Base-by-base conservation (phyloP, 441 rosid species). In the Theobroma grandiflorum region DNA sequence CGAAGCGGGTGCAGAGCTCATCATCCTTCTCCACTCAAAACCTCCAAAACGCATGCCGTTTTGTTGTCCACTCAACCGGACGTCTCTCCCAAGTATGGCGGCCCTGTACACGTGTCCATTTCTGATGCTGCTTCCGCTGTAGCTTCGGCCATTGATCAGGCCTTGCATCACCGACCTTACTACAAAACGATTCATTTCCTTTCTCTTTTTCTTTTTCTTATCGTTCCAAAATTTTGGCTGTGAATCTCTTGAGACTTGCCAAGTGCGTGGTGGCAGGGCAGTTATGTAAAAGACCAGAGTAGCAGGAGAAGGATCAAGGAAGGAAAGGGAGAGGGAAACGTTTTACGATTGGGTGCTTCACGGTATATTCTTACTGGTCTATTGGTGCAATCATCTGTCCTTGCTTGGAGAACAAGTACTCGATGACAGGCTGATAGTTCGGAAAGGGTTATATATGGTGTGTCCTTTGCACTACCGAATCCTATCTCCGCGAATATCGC, bases 11-110 rank as follows among this genome's bases (percentile, higher is more conserved):
- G 71, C 43, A 2, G 76, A 65, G 75, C 87, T 86, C 84, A 86
- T 76, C 88, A 79, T 85, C 78, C 85, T 86, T 80, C 83, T 68
- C 88, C 78, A 81, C 49, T 42, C 35, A 58, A 69, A 80, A 65
- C 4, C 79, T 3, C 74, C 82, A 12, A 55, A 50, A 14, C 72
- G 15, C 62, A 26, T 20, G n/a, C 76, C 77, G 53, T 42, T 66
- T 16, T 22, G 62, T 63, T 50, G 63, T 38, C 55, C 66, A 33
- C 69, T 8, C 40, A 43, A 74, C 66, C 65, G n/a, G 43, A 9
- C 38, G n/a, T 50, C 66, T 14, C 80, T 78, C 45, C 71, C 47
- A 42, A 31, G 68, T 18, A 58, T 10, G 26, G 59, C 20, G 53
- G 71, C 62, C 57, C 67, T 63, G 74, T 38, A 47, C 2, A 43